phyloP scores from a whole-genome alignment of 306 rosid genomes.

The cucumber (Cucumis sativus) region DNA sequence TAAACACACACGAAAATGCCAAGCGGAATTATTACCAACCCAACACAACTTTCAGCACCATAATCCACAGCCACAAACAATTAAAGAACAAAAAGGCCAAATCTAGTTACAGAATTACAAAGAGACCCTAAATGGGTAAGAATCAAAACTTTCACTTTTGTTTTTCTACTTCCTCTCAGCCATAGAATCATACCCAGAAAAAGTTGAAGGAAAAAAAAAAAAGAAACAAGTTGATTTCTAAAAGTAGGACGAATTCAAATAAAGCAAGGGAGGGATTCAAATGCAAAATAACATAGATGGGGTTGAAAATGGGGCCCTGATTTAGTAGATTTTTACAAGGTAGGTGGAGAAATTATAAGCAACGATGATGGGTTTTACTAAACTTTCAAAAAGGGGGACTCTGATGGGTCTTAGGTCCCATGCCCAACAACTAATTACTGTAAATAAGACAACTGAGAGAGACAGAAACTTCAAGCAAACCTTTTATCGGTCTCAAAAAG shows the following conservation, averaged over 20 bases:
- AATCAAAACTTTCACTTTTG: neutral
- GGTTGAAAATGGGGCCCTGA: neutral
- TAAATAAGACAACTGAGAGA: neutral
- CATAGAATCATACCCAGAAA: neutral
- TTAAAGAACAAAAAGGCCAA: neutral
- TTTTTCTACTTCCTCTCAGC: neutral
- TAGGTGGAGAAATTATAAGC: neutral
- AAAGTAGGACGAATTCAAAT: neutral
- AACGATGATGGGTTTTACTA: neutral
- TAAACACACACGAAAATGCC: neutral
- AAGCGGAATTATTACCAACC: neutral
- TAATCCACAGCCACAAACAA: neutral
- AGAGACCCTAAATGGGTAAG: neutral
- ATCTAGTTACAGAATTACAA: neutral
- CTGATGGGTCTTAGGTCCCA: constrained; percentile 2
- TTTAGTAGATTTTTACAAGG: neutral
- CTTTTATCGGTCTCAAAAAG: neutral
- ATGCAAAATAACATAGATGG: neutral
- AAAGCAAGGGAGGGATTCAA: neutral
- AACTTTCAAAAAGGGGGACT: neutral
- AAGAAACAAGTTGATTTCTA: neutral
- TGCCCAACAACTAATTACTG: neutral
- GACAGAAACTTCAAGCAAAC: neutral
- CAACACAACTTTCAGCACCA: neutral
- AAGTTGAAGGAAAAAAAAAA: neutral